Conservation (phyloP, 441 rosid genomes). For the Erodium moschatum region DNA sequence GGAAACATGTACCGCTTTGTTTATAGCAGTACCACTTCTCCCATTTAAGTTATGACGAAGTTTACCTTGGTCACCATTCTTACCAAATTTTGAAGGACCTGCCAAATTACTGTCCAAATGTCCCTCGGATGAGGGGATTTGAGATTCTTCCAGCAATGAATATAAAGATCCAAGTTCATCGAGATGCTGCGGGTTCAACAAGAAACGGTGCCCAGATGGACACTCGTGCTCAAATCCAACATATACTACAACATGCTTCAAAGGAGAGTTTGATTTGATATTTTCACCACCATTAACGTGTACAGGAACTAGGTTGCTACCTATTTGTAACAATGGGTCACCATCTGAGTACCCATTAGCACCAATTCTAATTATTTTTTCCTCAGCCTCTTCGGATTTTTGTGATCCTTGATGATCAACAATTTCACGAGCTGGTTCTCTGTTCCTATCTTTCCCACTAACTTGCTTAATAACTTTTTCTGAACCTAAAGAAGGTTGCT, state of each 20-base stretch:
- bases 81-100: slow-evolving; percentile 30
- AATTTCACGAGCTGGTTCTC: slow-evolving; percentile 26
- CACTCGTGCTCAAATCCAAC: slow-evolving; percentile 90
- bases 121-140: slow-evolving; percentile 24
- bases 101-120: slow-evolving; percentile 25
- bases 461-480: slow-evolving; percentile 41
- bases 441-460: slow-evolving; percentile 26
- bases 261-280: slow-evolving; percentile 25
- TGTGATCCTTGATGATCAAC: slow-evolving; percentile 35
- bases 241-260: slow-evolving; percentile 42
- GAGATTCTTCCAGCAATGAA: slow-evolving; percentile 38
- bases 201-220: slow-evolving; percentile 72
- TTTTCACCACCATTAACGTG: slow-evolving; percentile 34
- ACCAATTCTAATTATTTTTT: slow-evolving; percentile 25
- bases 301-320: slow-evolving; percentile 50
- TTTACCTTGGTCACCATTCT: slow-evolving; percentile 38
- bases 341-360: slow-evolving; percentile 22
- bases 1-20: slow-evolving; percentile 29
- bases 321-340: slow-evolving; percentile 48
- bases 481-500: slow-evolving; percentile 33
- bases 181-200: slow-evolving; percentile 48
- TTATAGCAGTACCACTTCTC: slow-evolving; percentile 26
- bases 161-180: slow-evolving; percentile 50
- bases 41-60: slow-evolving; percentile 37
- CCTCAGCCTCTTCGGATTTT: slow-evolving; percentile 31